phyloP scores from a whole-genome alignment of 805 yeast species.

The Candida krabiensis region DNA sequence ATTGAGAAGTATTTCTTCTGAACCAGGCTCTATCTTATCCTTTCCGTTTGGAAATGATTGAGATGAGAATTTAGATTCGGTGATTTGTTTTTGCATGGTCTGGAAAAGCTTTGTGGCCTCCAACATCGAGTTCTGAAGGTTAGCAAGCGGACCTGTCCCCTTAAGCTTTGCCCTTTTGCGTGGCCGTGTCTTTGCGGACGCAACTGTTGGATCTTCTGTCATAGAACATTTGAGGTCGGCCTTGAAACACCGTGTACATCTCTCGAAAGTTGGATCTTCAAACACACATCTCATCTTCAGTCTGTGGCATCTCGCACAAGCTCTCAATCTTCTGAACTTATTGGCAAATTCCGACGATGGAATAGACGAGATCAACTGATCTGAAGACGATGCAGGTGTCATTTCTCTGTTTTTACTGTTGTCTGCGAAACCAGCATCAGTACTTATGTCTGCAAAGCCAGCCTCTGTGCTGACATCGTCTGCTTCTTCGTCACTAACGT shows the following conservation, averaged over 20 bases:
- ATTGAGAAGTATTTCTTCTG: conserved; percentile 7
- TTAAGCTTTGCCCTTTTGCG: conserved; percentile 30
- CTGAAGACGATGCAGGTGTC: conserved; percentile 4
- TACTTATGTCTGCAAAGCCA: not conserved
- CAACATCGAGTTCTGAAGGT: conserved; percentile 27
- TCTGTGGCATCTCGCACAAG: conserved; percentile 57
- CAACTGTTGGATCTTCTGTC: conserved; percentile 50
- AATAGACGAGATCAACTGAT: not conserved
- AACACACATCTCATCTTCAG: conserved; percentile 53
- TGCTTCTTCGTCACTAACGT: not conserved
- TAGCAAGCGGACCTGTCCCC: conserved; percentile 28
- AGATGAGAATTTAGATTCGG: conserved; percentile 11
- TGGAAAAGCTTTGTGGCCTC: conserved; percentile 26
- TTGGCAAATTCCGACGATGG: conserved; percentile 36
- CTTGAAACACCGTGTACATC: conserved; percentile 47
- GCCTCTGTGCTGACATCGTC: no score
- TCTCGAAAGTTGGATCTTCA: conserved; percentile 42
- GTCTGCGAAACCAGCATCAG: not conserved
- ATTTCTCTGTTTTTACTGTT: conserved; percentile 5
- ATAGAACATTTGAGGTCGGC: conserved; percentile 47
- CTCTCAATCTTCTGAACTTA: conserved; percentile 47
- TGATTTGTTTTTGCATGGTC: conserved; percentile 21
- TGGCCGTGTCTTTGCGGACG: conserved; percentile 38
- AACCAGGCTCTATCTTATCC: conserved; percentile 4
- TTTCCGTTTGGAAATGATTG: conserved; percentile 9